These are phyloP conservation scores for Pythium rhizo-oryzae DNA, from an alignment of 352 stramenopile species.

Conservation along the genomic window DNA sequence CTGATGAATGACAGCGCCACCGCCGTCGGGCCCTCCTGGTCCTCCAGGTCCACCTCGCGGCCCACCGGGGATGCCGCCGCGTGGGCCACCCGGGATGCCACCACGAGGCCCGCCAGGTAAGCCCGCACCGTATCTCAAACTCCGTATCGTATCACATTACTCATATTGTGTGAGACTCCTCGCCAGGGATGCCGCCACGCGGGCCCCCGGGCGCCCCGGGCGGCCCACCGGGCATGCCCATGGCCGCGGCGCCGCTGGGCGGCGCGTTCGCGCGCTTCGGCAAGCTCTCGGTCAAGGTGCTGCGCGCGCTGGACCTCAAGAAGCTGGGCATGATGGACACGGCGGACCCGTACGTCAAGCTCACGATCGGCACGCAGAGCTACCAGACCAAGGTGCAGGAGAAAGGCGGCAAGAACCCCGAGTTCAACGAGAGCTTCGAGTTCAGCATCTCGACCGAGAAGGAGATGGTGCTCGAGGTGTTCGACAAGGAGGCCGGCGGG, in stretches of 20 bases:
- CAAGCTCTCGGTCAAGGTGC: conserved; percentile 90
- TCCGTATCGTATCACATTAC: too few species aligned
- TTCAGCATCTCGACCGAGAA: conserved; percentile 96
- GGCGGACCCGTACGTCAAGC: conserved; percentile 93
- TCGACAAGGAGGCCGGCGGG: conserved; percentile 90
- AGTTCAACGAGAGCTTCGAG: conserved; percentile 94
- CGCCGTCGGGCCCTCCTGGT: too few species aligned
- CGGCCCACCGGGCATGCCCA: conserved; percentile 29
- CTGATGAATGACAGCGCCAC: too few species aligned
- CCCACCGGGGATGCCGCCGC: conserved; percentile 35
- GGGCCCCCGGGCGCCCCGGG: conserved; percentile 32
- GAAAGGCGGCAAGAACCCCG: conserved; percentile 92
- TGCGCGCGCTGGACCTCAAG: conserved; percentile 93
- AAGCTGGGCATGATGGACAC: conserved; percentile 93
- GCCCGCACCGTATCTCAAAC: too few species aligned
- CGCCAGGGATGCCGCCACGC: conserved; percentile 33
- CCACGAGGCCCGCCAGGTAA: conserved; percentile 28
- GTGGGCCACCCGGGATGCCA: conserved; percentile 19
- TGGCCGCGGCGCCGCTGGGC: conserved; percentile 33
- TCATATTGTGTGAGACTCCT: too few species aligned
- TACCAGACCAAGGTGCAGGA: conserved; percentile 84
- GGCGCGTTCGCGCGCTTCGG: conserved; percentile 87
- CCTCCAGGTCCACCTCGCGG: conserved; percentile 36
- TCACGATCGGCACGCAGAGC: conserved; percentile 88
- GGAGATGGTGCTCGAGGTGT: conserved; percentile 91